Base-by-base conservation (phyloP, 2,329 filamentous ascomycete genomes). In the Penicillium fuscoglaucum region DNA sequence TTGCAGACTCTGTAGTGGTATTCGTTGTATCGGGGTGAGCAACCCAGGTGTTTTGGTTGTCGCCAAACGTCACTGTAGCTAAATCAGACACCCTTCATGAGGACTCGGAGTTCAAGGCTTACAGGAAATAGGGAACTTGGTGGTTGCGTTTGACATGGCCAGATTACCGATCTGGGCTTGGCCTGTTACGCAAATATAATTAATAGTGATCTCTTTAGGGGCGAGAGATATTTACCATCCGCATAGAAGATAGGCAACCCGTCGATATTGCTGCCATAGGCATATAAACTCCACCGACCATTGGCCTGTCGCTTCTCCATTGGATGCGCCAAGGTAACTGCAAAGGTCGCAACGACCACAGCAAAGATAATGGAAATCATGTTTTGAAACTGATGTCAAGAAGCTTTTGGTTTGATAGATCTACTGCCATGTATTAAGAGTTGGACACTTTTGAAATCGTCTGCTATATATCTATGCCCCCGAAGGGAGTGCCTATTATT, bases 151-250 rank as follows among this genome's bases (percentile, higher is more conserved):
- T 6, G 53, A 59, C 6, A 57, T 28, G 5, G 44, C 33, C 24
- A 57, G 52, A 28, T 60, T 24, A 10, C 49, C 49, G 15, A 57
- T 52, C 29, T 60, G 54, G n/a, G 58, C 53, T 41, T 57, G 49
- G 3, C 54, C 58, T 60, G 9, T 33, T 35, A 2, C 1, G 12
- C 1, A 24, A 24, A 41, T 43, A 13, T 7, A 9, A 13, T 52
- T 41, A 52, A 24, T 24, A 15, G 19, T 49, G 19, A n/a, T 26
- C 28, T 6, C 17, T 24, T n/a, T 4, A n/a, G 2, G 4, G 10
- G 21, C 6, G 9, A 26, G 47, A 19, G 31, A 31, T 55, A 9
- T 12, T 39, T 48, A 49, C 52, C 52, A 21, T 55, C 52, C 40
- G 31, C 52, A 39, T 55, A 55, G 24, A 49, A 55, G 9, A 49